Evolutionary conservation across 306 rosid genomes (phyloP), one percentile per base, ranked within the genome.

Genomic region (Cicer cuneatum): DNA sequence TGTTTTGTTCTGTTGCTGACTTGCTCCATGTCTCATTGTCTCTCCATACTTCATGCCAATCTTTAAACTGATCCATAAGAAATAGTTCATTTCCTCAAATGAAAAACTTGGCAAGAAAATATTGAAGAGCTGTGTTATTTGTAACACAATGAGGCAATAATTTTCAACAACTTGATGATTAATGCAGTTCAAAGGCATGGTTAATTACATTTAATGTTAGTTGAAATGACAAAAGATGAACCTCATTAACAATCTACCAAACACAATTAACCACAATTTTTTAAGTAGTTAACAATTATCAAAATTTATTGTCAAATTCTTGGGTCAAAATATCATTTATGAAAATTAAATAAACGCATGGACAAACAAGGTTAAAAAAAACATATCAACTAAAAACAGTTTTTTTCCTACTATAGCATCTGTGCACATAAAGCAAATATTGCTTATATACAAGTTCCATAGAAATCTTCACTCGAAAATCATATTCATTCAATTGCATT

Each of bases 11-110:
- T 33, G 12, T 42, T 13, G 8, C 47, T 2, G 45, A 12, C 37
- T 29, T 72, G 38, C 47, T 52, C 41, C 59, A 65, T 42, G 10
- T 42, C 71, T 19, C 54, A 33, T 11, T 68, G 33, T 39, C 61
- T 15, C 67, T 52, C 5, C 43, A 52, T 39, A 21, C 38, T 59
- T 46, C 74, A 76, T 29, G 45, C 16, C 33, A 56, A 45, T 62
- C 74, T 45, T 62, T 15, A 40, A 43, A 46, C 33, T 7, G 5
- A 13, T 57, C 59, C 70, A 13, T 9, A 41, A 5, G 7, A 72
- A 47, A 41, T 56, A 49, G 7, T 15, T 54, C 12, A 61, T 29
- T 60, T 21, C 56, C 72, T 51, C 54, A 42, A 10, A 37, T 12
- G 12, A 45, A 65, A 54, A 35, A 13, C 48, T 1, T 18, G 0